These are phyloP conservation scores for Solanum hybrid DNA, from an alignment of 305 asterid species.

Conservation along the genomic window DNA sequence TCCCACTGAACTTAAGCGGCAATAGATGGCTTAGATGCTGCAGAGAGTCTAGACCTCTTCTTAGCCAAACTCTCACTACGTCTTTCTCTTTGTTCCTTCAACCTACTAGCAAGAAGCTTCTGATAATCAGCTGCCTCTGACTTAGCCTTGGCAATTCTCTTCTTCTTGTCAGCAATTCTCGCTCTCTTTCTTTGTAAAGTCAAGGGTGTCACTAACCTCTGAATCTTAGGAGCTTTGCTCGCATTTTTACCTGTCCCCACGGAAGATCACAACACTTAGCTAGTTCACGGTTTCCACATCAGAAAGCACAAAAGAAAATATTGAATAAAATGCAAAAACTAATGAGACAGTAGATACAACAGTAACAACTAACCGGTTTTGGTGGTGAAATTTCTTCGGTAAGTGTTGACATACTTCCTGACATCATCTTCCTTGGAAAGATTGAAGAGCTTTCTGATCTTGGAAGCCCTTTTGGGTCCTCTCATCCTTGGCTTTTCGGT, in stretches of 20 bases:
- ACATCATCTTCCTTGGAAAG: conserved; percentile 33
- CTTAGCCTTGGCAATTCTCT: conserved; percentile 32
- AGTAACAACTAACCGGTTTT: conserved; percentile 3
- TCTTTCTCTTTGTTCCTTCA: conserved; percentile 13
- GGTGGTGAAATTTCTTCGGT: conserved; percentile 22
- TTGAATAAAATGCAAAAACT: background rate
- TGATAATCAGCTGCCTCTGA: conserved; percentile 30
- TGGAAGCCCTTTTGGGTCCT: conserved; percentile 39
- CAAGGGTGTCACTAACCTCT: conserved; percentile 32
- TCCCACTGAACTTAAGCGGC: background rate
- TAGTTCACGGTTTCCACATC: background rate
- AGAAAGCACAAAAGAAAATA: background rate
- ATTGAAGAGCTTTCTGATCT: conserved; percentile 29
- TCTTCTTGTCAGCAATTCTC: conserved; percentile 31
- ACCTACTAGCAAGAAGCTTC: conserved; percentile 20
- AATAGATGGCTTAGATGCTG: conserved; percentile 9
- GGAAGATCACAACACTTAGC: background rate
- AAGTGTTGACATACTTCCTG: conserved; percentile 29
- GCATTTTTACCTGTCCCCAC: conserved; percentile 18
- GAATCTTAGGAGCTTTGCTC: conserved; percentile 34
- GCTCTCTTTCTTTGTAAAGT: conserved; percentile 37
- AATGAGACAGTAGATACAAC: background rate
- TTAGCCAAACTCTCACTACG: conserved; percentile 16
- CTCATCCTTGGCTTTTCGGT: conserved; percentile 34
- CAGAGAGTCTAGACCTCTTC: conserved; percentile 14